These are phyloP conservation scores for Neurospora sp. DNA, from an alignment of 495 filamentous ascomycete genomes.

Conservation along the genomic window DNA sequence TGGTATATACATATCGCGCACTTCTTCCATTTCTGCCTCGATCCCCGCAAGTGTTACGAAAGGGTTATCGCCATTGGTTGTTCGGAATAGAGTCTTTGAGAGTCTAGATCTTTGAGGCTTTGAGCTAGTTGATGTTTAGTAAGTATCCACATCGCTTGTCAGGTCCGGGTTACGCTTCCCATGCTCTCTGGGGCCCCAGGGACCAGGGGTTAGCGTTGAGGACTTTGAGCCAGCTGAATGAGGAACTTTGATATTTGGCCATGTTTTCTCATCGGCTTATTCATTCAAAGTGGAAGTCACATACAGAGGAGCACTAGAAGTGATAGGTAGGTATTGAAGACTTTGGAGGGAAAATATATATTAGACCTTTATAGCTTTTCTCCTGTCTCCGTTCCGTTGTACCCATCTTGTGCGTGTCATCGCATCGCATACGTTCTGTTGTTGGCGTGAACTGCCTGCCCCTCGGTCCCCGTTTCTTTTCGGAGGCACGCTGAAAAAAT, in stretches of 20 bases:
- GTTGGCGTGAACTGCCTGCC: neutral
- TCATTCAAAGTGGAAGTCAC: too few relatives aligned
- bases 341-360: neutral
- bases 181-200: neutral
- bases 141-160: neutral
- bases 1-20: neutral
- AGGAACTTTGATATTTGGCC: neutral
- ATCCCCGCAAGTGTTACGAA: neutral
- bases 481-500: neutral
- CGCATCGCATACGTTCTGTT: neutral
- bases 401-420: neutral
- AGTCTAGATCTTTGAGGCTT: neutral
- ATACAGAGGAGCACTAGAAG: neutral
- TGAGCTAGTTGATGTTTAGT: neutral
- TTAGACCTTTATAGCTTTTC: neutral
- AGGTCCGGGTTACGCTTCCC: neutral
- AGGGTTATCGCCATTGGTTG: neutral
- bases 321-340: neutral
- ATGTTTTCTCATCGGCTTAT: too few relatives aligned
- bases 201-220: neutral
- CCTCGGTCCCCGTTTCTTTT: neutral
- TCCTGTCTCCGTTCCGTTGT: neutral
- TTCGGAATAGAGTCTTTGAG: neutral
- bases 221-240: neutral
- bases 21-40: neutral